Percentiles rank a stretch among this genome's conserved stretches.
Evolutionary conservation across 2,329 filamentous ascomycete species (phyloP).

Genomic region (Tolypocladium tropicale): DNA sequence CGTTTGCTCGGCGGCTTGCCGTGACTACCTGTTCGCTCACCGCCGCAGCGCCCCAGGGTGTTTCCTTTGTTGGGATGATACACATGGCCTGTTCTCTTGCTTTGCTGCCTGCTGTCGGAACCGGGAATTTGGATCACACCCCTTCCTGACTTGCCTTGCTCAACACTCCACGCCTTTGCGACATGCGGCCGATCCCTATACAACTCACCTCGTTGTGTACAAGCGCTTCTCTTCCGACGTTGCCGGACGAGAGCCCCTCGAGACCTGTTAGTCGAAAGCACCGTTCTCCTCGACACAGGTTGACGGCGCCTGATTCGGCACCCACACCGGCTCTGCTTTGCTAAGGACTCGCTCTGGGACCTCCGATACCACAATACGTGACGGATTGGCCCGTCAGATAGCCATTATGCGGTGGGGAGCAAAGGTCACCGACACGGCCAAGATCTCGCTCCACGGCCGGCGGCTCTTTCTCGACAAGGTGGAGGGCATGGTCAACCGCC

Average conservation of each 20-base stretch:
- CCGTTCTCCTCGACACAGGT: too few relatives aligned
- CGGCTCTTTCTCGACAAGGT: slow-evolving; percentile 5
- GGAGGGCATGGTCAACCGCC: background rate
- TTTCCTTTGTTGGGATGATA: background rate
- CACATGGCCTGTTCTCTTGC: background rate
- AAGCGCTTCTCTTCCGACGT: too few relatives aligned
- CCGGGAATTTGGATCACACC: background rate
- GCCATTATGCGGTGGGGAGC: slow-evolving; percentile 6
- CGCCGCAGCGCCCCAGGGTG: background rate
- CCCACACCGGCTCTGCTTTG: too few relatives aligned
- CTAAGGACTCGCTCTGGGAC: too few relatives aligned
- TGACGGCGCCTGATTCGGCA: too few relatives aligned
- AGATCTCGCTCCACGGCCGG: slow-evolving; percentile 6
- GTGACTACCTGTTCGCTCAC: background rate
- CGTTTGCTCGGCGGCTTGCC: background rate
- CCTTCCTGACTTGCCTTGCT: background rate
- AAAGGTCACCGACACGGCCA: slow-evolving; percentile 5
- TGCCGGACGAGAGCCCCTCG: too few relatives aligned
- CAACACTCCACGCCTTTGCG: background rate
- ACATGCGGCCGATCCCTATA: background rate
- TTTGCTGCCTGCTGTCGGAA: background rate
- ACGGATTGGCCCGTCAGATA: too few relatives aligned
- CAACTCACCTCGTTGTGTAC: background rate
- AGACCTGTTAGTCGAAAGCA: too few relatives aligned
- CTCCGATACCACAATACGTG: too few relatives aligned